These are phyloP conservation scores for Paratinospora sagittata DNA, from an alignment of 164 flowering plant species.

Conservation along the genomic window DNA sequence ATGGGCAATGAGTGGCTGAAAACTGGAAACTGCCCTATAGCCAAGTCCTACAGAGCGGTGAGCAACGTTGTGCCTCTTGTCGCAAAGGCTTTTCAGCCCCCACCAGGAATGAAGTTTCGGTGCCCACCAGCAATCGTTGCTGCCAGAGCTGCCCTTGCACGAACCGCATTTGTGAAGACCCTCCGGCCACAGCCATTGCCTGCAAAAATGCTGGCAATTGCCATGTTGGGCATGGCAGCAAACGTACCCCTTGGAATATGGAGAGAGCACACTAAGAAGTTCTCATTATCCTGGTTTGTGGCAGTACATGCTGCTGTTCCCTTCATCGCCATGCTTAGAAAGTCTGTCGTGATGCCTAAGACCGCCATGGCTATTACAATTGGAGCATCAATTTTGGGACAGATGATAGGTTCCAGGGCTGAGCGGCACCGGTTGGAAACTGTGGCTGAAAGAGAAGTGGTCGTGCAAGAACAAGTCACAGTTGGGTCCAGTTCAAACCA, in stretches of 20 bases:
- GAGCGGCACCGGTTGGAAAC: conserved; percentile 53
- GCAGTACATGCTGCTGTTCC: conserved; percentile 95
- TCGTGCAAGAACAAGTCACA: neutral
- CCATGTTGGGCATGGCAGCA: conserved; percentile 67
- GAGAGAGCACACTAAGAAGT: conserved; percentile 79
- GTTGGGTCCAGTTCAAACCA: neutral
- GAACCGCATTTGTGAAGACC: conserved; percentile 61
- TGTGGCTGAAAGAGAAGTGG: conserved; percentile 13
- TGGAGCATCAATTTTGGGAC: conserved; percentile 72
- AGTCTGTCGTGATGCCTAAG: conserved; percentile 66
- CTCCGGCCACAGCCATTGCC: conserved; percentile 71
- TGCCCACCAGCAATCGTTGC: conserved; percentile 83
- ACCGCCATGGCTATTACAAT: conserved; percentile 77
- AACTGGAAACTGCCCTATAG: conserved; percentile 81
- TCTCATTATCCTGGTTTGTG: conserved; percentile 72
- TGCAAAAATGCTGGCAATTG: conserved; percentile 60
- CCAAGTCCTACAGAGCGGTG: conserved; percentile 73
- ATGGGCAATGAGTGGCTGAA: conserved; percentile 64
- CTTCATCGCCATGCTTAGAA: conserved; percentile 83
- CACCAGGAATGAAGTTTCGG: conserved; percentile 55
- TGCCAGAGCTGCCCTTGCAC: conserved; percentile 75
- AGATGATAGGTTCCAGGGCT: conserved; percentile 79
- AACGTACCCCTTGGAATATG: conserved; percentile 78
- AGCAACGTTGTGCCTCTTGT: conserved; percentile 66
- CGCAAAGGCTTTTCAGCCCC: conserved; percentile 58